Percentiles rank a stretch among this genome's conserved stretches.
These are phyloP conservation scores for Fusarium sp. DNA, from an alignment of 2,329 filamentous ascomycete species.

Conservation along the genomic window DNA sequence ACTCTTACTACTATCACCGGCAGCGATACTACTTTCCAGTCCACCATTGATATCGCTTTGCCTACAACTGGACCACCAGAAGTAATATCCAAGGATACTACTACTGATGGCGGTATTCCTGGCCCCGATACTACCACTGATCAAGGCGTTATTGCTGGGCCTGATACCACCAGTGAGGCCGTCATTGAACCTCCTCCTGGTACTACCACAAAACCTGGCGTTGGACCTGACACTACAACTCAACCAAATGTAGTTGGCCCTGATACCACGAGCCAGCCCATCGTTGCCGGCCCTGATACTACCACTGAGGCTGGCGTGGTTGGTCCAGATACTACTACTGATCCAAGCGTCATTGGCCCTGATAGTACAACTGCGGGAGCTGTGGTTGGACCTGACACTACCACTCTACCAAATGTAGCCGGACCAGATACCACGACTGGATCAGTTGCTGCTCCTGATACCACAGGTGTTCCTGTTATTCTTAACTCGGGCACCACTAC, in stretches of 20 bases:
- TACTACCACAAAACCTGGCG: neutral
- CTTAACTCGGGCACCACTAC: neutral
- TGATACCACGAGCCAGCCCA: neutral
- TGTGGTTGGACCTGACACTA: too few relatives aligned
- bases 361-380: too few relatives aligned
- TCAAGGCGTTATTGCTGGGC: too few relatives aligned
- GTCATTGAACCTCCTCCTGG: neutral
- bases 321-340: neutral
- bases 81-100: neutral
- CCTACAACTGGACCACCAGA: neutral
- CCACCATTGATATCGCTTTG: neutral
- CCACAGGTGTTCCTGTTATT: too few relatives aligned
- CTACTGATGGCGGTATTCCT: too few relatives aligned
- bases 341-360: too few relatives aligned
- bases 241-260: neutral
- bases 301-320: neutral
- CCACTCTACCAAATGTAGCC: too few relatives aligned
- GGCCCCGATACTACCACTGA: too few relatives aligned
- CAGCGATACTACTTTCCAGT: neutral
- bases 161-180: too few relatives aligned
- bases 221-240: neutral
- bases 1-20: neutral
- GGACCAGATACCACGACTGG: too few relatives aligned
- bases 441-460: too few relatives aligned
- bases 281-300: neutral